phyloP scores from a whole-genome alignment of 2,329 filamentous ascomycete genomes.

The Stemphylium beticola region DNA sequence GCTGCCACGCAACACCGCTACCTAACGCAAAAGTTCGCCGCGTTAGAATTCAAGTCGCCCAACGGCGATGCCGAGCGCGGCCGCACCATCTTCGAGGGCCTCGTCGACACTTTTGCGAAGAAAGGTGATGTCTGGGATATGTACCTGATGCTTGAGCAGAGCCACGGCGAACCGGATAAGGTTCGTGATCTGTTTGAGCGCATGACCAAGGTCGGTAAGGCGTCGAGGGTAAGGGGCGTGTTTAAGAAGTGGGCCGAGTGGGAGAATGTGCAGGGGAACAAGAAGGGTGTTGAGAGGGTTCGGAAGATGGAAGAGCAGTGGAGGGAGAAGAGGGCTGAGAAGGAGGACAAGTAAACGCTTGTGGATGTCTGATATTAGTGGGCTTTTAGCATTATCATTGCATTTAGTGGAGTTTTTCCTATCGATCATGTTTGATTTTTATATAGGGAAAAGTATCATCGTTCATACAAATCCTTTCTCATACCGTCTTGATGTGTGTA shows the following conservation, averaged over 20 bases:
- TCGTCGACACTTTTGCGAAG: constrained; percentile 85
- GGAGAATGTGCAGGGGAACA: constrained; percentile 74
- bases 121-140: constrained; percentile 93
- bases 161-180: constrained; percentile 62
- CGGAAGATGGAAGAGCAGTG: constrained; percentile 74
- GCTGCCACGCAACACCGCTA: constrained; percentile 71
- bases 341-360: constrained; percentile 16
- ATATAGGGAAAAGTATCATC: too few species aligned
- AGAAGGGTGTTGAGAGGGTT: constrained; percentile 73
- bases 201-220: constrained; percentile 72
- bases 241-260: constrained; percentile 93
- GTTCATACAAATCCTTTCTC: too few species aligned
- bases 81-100: constrained; percentile 89
- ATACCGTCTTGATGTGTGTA: too few species aligned
- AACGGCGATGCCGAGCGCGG: constrained; percentile 88
- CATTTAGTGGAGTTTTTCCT: constrained; percentile 1
- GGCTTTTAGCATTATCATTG: background rate
- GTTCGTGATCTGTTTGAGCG: constrained; percentile 84
- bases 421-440: background rate
- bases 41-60: constrained; percentile 85
- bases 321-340: constrained; percentile 56
- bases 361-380: background rate
- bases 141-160: constrained; percentile 80
- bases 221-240: constrained; percentile 81
- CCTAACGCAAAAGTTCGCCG: constrained; percentile 85